Conservation (phyloP, 805 yeast genomes). For the Monosporozyma aerobia region DNA sequence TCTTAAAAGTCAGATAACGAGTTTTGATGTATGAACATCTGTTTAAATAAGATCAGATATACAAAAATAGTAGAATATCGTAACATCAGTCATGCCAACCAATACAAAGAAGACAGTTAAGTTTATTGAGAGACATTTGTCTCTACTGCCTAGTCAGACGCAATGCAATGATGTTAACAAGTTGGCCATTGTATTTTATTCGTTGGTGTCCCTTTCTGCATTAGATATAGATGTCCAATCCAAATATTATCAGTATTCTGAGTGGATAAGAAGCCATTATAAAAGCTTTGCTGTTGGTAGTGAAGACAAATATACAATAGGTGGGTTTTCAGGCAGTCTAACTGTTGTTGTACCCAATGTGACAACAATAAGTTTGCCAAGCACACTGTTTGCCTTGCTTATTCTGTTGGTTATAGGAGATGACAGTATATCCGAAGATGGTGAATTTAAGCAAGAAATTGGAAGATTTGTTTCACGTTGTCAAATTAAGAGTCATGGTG, state of each 20-base stretch:
- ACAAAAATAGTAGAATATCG: background rate
- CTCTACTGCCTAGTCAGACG: slow-evolving; percentile 43
- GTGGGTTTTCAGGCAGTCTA: slow-evolving; percentile 24
- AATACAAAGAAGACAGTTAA: slow-evolving; percentile 23
- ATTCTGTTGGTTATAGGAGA: slow-evolving; percentile 44
- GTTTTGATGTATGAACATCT: too few species aligned
- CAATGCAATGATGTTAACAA: slow-evolving; percentile 63
- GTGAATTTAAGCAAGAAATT: slow-evolving; percentile 36
- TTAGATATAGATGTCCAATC: slow-evolving; percentile 21
- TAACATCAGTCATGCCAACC: background rate
- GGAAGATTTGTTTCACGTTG: slow-evolving; percentile 48
- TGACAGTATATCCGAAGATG: slow-evolving; percentile 30
- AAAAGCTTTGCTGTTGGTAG: slow-evolving; percentile 24
- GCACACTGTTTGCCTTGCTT: slow-evolving; percentile 65
- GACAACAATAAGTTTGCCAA: slow-evolving; percentile 49
- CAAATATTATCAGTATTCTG: slow-evolving; percentile 26
- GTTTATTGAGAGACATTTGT: slow-evolving; percentile 44
- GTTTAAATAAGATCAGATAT: background rate
- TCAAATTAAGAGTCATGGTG: slow-evolving; percentile 48
- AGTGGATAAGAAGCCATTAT: slow-evolving; percentile 21
- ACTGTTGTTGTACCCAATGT: slow-evolving; percentile 9
- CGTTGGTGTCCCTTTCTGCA: slow-evolving; percentile 43
- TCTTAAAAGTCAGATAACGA: background rate
- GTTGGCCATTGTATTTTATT: slow-evolving; percentile 61
- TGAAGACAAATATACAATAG: slow-evolving; percentile 15